phyloP scores from a whole-genome alignment of 176 grass and related monocot species.

The Bothriochloa decipiens region DNA sequence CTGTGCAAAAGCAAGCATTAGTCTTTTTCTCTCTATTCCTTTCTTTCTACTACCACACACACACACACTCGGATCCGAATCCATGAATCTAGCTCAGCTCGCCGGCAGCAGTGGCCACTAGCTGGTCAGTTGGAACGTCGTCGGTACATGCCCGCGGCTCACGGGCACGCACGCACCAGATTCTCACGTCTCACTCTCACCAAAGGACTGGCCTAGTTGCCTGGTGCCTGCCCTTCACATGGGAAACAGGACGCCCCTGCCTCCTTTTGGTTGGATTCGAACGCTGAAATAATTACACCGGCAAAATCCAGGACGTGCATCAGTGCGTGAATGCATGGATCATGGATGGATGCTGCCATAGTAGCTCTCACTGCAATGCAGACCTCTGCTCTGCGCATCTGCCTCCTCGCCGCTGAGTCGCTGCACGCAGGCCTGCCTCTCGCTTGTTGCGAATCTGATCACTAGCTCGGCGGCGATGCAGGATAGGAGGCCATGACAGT shows the following conservation, averaged over 20 bases:
- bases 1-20: neutral
- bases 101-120: neutral
- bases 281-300: conserved; percentile 46
- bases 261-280: conserved; percentile 55
- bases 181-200: neutral
- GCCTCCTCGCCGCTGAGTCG: neutral
- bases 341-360: conserved; percentile 34
- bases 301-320: conserved; percentile 41
- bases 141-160: conserved; percentile 20
- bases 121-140: neutral
- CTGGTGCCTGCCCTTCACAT: conserved; percentile 41
- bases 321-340: conserved; percentile 18
- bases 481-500: neutral
- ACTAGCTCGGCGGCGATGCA: conserved; percentile 3
- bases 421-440: neutral
- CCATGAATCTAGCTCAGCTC: conserved; percentile 1
- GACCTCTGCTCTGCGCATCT: neutral
- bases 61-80: neutral
- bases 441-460: neutral
- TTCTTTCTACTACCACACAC: neutral
- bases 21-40: neutral
- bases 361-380: neutral
- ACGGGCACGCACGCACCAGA: conserved; percentile 42
- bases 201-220: neutral
- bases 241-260: conserved; percentile 31